Evolutionary conservation across 2,329 filamentous ascomycete species (phyloP).

Genomic region (Colletotrichum lindemuthianum): DNA sequence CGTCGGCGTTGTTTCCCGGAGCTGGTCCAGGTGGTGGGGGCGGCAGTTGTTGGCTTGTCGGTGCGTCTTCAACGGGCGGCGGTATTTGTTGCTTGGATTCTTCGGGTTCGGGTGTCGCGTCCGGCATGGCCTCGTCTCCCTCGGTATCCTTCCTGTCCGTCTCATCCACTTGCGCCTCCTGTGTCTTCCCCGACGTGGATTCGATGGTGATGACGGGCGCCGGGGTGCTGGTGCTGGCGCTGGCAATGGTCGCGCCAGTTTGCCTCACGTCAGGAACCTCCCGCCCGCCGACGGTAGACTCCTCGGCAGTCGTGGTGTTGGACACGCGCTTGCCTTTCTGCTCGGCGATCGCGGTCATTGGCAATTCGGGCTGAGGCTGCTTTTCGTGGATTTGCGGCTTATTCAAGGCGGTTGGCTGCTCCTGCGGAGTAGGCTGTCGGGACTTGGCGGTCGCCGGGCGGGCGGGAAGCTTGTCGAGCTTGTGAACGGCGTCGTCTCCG

Average conservation of each 20-base stretch:
- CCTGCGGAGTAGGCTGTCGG: constrained; percentile 62
- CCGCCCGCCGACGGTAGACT: constrained; percentile 52
- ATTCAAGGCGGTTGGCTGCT: constrained; percentile 49
- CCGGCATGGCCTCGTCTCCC: constrained; percentile 75
- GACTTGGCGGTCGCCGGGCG: constrained; percentile 65
- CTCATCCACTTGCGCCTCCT: constrained; percentile 36
- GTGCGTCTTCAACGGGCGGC: constrained; percentile 51
- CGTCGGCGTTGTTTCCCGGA: constrained; percentile 41
- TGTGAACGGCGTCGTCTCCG: constrained; percentile 64
- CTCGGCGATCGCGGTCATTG: constrained; percentile 46
- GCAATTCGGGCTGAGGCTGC: constrained; percentile 49
- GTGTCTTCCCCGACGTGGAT: constrained; percentile 38
- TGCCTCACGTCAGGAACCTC: constrained; percentile 61
- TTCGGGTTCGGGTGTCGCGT: constrained; percentile 64
- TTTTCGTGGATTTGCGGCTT: constrained; percentile 61
- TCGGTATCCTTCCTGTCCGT: constrained; percentile 57
- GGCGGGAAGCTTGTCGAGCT: constrained; percentile 66
- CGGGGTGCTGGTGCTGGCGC: constrained; percentile 48
- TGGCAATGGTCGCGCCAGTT: constrained; percentile 39
- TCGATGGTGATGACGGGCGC: constrained; percentile 52
- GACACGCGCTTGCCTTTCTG: constrained; percentile 57
- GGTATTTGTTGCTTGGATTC: constrained; percentile 52
- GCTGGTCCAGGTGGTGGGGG: constrained; percentile 59
- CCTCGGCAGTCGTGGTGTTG: constrained; percentile 58
- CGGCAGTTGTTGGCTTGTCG: constrained; percentile 48